A percentile compares a stretch with the other conserved stretches of the same genome.
phyloP scores from a whole-genome alignment of 164 flowering plant genomes.

The Piper betle region DNA sequence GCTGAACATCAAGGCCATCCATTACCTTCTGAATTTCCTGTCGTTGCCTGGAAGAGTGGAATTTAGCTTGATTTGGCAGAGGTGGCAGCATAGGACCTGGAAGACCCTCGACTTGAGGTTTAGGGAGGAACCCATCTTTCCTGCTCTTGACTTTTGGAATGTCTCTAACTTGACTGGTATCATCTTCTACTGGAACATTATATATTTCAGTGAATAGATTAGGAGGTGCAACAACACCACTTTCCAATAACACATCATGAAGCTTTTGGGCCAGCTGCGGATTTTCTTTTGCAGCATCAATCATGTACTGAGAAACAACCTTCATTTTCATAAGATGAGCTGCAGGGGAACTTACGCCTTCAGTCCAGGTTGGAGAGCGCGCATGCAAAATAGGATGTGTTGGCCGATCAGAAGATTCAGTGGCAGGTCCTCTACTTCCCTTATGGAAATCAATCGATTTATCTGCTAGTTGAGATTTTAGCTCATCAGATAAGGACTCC shows the following conservation, averaged over 20 bases:
- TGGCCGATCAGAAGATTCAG: conserved; percentile 12
- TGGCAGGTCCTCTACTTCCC: conserved; percentile 7
- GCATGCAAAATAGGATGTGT: conserved; percentile 42
- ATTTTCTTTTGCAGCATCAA: conserved; percentile 94
- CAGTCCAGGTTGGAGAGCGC: conserved; percentile 96
- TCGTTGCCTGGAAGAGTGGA: conserved; percentile 12
- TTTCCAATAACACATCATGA: conserved; percentile 88
- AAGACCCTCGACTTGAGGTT: conserved; percentile 20
- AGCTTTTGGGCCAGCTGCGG: conserved; percentile 93
- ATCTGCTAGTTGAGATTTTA: conserved; percentile 10
- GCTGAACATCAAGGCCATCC: conserved; percentile 15
- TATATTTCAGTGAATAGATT: conserved; percentile 60
- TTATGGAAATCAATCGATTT: conserved; percentile 7
- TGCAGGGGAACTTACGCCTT: conserved; percentile 88
- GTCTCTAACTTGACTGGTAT: conserved; percentile 24
- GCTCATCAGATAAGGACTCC: conserved; percentile 8
- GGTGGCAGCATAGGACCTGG: conserved; percentile 40
- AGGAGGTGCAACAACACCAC: conserved; percentile 91
- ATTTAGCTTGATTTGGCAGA: conserved; percentile 37
- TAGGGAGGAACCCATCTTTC: conserved; percentile 19
- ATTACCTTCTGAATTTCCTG: conserved; percentile 23
- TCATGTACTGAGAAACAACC: conserved; percentile 94
- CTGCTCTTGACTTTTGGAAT: conserved; percentile 9
- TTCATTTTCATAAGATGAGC: conserved; percentile 80
- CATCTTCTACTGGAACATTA: conserved; percentile 20